Evolutionary conservation across 306 rosid genomes (phyloP).

Genomic region (Trifolium fragiferum): DNA sequence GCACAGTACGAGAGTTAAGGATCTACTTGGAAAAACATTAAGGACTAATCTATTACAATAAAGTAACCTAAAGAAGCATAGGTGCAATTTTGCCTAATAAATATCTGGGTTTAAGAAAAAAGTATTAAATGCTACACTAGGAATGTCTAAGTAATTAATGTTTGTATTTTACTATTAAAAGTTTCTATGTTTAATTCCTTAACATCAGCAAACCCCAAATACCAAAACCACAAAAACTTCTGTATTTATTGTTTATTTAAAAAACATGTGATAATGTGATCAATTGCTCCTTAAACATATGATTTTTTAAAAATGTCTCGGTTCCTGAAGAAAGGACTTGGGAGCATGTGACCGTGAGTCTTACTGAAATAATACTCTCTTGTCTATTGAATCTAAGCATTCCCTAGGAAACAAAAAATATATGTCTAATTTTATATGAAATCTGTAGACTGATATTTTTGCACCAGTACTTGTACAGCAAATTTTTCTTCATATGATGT

Average conservation of each 20-base stretch:
- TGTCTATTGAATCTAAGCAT: conserved; percentile 18
- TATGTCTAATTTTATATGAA: background rate
- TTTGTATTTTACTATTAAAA: background rate
- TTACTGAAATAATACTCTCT: background rate
- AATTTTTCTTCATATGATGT: conserved; percentile 30
- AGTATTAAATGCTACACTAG: background rate
- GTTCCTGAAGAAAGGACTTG: background rate
- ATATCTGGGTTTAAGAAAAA: background rate
- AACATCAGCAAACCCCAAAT: conserved; percentile 14
- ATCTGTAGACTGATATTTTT: conserved; percentile 31
- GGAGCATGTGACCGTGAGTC: background rate
- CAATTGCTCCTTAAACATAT: conserved; percentile 3
- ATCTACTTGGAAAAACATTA: background rate
- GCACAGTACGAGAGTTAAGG: conserved; percentile 1
- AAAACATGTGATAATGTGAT: conserved; percentile 20
- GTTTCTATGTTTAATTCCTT: background rate
- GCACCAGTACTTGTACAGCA: background rate
- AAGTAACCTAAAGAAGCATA: background rate
- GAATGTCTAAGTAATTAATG: background rate
- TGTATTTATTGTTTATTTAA: conserved; percentile 8
- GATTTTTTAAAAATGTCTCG: background rate
- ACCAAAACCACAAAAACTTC: background rate
- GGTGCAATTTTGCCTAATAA: background rate
- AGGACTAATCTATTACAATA: background rate
- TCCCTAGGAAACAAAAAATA: background rate